These are phyloP conservation scores for Cladobotryum protrusum DNA, from an alignment of 2,329 filamentous ascomycete species.

Conservation along the genomic window DNA sequence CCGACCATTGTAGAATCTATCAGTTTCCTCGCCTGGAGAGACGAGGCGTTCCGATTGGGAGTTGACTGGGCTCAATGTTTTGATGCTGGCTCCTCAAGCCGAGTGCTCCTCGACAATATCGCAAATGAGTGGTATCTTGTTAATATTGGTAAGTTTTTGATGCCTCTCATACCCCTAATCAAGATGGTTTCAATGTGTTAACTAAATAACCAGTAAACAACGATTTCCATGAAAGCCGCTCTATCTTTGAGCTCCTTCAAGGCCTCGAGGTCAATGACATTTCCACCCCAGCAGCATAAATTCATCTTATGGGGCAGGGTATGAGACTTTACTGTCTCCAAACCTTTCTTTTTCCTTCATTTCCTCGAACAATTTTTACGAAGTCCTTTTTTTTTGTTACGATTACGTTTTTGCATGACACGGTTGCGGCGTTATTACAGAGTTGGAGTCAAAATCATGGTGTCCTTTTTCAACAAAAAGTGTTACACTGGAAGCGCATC, in stretches of 20 bases:
- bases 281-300: constrained; percentile 9
- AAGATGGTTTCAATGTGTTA: not conserved
- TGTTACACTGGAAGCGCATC: constrained; percentile 25
- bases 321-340: too few species aligned
- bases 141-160: constrained; percentile 69
- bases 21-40: constrained; percentile 97
- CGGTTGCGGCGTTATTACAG: too few species aligned
- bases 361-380: too few species aligned
- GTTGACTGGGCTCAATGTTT: constrained; percentile 94
- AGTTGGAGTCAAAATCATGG: too few species aligned
- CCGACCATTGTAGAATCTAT: constrained; percentile 98
- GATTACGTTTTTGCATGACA: too few species aligned
- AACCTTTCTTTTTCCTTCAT: constrained; percentile 13
- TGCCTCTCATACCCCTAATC: not conserved
- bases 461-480: constrained; percentile 36
- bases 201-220: constrained; percentile 69
- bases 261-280: constrained; percentile 65
- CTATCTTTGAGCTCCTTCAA: constrained; percentile 81
- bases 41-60: constrained; percentile 90
- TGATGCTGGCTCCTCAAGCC: constrained; percentile 66
- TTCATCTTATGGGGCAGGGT: not conserved
- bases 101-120: constrained; percentile 71
- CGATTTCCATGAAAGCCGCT: constrained; percentile 80
- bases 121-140: constrained; percentile 91
- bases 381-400: too few species aligned